Conservation (phyloP, 179 eudicot genomes). For the Actinidia arguta region DNA sequence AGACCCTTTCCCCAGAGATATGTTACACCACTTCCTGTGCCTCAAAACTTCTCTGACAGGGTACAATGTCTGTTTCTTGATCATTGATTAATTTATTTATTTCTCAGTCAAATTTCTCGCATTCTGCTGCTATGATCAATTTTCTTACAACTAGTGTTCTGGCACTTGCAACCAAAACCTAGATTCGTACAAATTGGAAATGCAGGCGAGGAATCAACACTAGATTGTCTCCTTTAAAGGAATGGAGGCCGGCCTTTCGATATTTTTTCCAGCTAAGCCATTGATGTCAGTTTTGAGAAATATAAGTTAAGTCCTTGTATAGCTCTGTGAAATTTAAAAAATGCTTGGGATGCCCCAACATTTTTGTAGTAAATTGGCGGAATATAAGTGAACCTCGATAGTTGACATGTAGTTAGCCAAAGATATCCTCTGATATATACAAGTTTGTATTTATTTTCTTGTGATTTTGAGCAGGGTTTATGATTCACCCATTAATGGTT, state of each 20-base stretch:
- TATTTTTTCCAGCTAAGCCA: slow-evolving; percentile 15
- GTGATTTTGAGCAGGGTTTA: neutral
- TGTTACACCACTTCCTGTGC: too few relatives aligned
- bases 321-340: slow-evolving; percentile 6
- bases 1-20: too few relatives aligned
- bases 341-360: neutral
- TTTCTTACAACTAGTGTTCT: slow-evolving; percentile 23
- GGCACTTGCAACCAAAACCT: slow-evolving; percentile 28
- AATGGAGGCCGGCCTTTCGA: slow-evolving; percentile 17
- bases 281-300: slow-evolving; percentile 7
- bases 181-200: slow-evolving; percentile 33
- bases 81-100: slow-evolving; percentile 32
- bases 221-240: slow-evolving; percentile 32
- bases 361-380: slow-evolving; percentile 25
- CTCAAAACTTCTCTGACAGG: too few relatives aligned
- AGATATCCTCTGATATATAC: neutral
- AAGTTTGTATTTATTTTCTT: neutral
- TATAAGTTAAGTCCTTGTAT: slow-evolving; percentile 4
- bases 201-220: slow-evolving; percentile 31
- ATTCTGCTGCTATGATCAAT: slow-evolving; percentile 14
- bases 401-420: neutral
- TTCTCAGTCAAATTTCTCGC: slow-evolving; percentile 31
- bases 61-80: slow-evolving; percentile 84
- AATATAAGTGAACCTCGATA: slow-evolving; percentile 8
- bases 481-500: neutral